Percentiles rank a stretch among this genome's conserved stretches.
Evolutionary conservation across 768 basidiomycete species (phyloP).

Genomic region (Grammothele lineata): DNA sequence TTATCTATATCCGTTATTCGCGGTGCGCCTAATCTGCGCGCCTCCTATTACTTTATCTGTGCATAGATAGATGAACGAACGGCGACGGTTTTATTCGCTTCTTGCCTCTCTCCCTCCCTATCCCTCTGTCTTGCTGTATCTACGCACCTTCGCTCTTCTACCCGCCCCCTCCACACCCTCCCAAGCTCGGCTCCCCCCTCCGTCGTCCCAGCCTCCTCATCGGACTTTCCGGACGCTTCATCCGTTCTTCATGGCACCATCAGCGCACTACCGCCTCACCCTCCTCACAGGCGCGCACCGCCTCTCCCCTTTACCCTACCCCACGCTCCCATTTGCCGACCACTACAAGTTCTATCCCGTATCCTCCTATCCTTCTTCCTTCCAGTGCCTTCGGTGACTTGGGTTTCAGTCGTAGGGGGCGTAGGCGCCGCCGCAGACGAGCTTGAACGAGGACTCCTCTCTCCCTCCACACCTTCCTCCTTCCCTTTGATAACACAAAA

Average conservation of each 20-base stretch:
- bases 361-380: too few relatives aligned
- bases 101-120: constrained; percentile 29
- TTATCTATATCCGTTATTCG: constrained; percentile 15
- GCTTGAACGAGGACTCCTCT: too few relatives aligned
- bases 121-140: constrained; percentile 4
- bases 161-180: background rate
- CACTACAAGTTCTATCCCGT: too few relatives aligned
- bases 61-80: constrained; percentile 18
- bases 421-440: too few relatives aligned
- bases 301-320: background rate
- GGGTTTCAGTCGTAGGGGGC: too few relatives aligned
- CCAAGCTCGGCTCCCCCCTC: too few relatives aligned
- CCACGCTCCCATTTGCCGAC: too few relatives aligned
- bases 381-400: too few relatives aligned
- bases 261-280: constrained; percentile 3
- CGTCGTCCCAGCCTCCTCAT: too few relatives aligned
- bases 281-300: background rate
- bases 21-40: constrained; percentile 10
- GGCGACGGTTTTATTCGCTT: constrained; percentile 11
- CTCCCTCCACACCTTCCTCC: too few relatives aligned
- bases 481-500: constrained; percentile 1
- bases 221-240: too few relatives aligned
- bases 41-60: constrained; percentile 13
- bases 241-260: background rate
- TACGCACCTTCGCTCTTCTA: constrained; percentile 7